Evolutionary conservation across 208 protist species (phyloP).

Genomic region (Crithidia acanthocephali): DNA sequence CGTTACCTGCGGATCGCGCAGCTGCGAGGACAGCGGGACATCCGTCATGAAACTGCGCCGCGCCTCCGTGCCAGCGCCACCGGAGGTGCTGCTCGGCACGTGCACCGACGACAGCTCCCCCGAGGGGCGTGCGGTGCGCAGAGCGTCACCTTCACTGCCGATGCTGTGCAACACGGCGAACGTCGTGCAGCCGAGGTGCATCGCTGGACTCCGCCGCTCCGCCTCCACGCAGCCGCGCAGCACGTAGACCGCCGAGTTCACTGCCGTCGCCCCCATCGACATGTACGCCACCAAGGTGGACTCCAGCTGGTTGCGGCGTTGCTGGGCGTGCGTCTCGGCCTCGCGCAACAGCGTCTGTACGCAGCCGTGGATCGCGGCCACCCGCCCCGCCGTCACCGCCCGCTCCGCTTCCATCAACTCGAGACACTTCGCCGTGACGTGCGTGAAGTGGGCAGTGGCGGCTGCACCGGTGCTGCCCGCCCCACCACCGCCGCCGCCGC

Average conservation of each 20-base stretch:
- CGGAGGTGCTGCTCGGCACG: background rate
- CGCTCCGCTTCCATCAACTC: slow-evolving; percentile 39
- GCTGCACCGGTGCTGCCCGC: background rate
- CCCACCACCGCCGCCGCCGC: background rate
- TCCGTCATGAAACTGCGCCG: slow-evolving; percentile 68
- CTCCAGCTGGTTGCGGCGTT: slow-evolving; percentile 33
- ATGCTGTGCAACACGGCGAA: slow-evolving; percentile 45
- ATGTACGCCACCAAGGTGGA: slow-evolving; percentile 43
- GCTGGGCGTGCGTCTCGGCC: slow-evolving; percentile 32
- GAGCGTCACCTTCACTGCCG: background rate
- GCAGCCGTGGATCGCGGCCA: slow-evolving; percentile 21
- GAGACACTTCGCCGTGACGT: slow-evolving; percentile 32
- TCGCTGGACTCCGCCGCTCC: slow-evolving; percentile 50
- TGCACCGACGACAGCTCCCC: background rate
- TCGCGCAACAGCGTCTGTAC: slow-evolving; percentile 30
- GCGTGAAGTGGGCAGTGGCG: slow-evolving; percentile 14
- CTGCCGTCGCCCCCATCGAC: slow-evolving; percentile 52
- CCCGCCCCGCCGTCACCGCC: slow-evolving; percentile 8
- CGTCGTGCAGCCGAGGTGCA: slow-evolving; percentile 88
- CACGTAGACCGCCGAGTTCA: slow-evolving; percentile 87
- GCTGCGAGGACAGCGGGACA: slow-evolving; percentile 54
- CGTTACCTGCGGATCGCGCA: slow-evolving; percentile 23
- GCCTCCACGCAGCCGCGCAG: slow-evolving; percentile 80
- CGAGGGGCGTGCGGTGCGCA: background rate
- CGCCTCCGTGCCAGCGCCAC: slow-evolving; percentile 16